Percentiles rank a stretch among this genome's conserved stretches.
Evolutionary conservation across 345 rosid genomes (phyloP).

Genomic region (Eucalyptus albens): DNA sequence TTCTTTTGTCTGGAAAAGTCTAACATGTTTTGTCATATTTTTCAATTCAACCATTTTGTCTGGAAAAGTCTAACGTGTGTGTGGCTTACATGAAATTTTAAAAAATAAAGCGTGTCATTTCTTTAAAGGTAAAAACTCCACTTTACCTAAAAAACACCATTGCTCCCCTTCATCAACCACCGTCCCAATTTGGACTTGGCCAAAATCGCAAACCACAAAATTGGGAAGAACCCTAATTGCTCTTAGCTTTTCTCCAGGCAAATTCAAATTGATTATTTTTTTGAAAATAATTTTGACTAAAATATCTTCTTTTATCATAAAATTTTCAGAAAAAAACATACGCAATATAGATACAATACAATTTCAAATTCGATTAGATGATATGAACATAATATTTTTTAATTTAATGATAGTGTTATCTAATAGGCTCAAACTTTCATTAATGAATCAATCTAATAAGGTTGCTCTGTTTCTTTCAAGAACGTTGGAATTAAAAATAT

Average conservation of each 20-base stretch:
- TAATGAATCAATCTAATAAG: not conserved
- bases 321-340: no score
- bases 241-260: not conserved
- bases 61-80: fast-evolving
- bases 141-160: not conserved
- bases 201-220: not conserved
- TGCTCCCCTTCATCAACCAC: not conserved
- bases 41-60: fast-evolving
- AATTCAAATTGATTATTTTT: no score
- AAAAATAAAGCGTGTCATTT: not conserved
- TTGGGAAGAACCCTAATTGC: not conserved
- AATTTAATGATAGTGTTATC: no score
- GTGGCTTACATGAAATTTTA: not conserved
- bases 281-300: no score
- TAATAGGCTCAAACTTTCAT: not conserved
- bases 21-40: fast-evolving
- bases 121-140: not conserved
- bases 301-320: no score
- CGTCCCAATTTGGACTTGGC: not conserved
- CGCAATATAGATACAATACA: no score
- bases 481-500: not conserved
- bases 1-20: fast-evolving
- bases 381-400: no score
- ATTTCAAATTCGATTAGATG: no score
- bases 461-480: not conserved